Base-by-base conservation (phyloP, 805 yeast species). In the Starmerella etchellsii region DNA sequence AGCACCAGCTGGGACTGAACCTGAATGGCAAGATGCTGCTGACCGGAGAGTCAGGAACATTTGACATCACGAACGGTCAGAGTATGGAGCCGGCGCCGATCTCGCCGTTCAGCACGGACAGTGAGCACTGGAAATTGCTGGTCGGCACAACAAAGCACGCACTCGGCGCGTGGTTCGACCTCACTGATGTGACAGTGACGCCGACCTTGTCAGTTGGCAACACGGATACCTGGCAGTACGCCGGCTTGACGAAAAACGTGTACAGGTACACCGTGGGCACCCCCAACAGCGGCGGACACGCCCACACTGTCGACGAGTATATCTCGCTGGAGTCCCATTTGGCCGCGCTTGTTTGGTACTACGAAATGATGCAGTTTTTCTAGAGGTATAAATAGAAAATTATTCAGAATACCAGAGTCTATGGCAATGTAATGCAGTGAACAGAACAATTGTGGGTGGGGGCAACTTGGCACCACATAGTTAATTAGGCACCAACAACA, bases 151-250 rank as follows among this genome's bases (percentile, higher is more conserved):
- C 76, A 27, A 70, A 78, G 48, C 70, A 74, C 44, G 69, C 78
- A 37, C 75, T 71, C 51, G 83, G 78, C 55, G 16, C 26, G 20
- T 45, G 34, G 30, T 52, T 50, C 55, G 49, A 42, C 19, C 10
- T 38, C 11, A 39, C 38, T 9, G 78, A 76, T 28, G 56, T 64
- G 20, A 51, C 69, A 29, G 66, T 73, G 11, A 63, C 78, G 3
- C 82, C 85, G 2, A 63, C 69, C 22, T 59, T 78, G 33, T 69
- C 72, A 69, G 66, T 80, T 2, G 87, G 79, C 23, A 79, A 79
- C 58, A 79, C 87, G 3, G 87, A 80, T 54, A 78, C 87, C 3
- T 63, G 65, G 44, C 67, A 70, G 49, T 80, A 77, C 56, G 74
- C 81, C 81, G 58, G 63, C 27, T 60, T 80, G 50, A 69, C 79